Conservation (phyloP, 352 stramenopile genomes). For the Plasmopara viticola region DNA sequence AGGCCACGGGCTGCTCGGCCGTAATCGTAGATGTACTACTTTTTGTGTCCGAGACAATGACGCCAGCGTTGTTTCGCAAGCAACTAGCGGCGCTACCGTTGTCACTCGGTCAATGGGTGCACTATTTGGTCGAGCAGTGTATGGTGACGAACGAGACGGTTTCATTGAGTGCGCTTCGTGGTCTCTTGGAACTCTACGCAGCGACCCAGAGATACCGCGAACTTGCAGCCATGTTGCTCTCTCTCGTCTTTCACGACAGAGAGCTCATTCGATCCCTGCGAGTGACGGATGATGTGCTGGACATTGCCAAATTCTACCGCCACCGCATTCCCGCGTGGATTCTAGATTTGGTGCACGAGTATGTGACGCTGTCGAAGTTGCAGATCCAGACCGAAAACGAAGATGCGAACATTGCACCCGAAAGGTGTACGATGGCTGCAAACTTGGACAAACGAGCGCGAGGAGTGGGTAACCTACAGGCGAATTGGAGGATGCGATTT, state of each 20-base stretch:
- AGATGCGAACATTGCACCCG: conserved; percentile 39
- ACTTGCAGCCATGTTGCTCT: conserved; percentile 49
- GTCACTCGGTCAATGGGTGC: conserved; percentile 56
- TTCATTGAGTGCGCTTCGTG: conserved; percentile 38
- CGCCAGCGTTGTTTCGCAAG: conserved; percentile 36
- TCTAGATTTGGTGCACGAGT: conserved; percentile 50
- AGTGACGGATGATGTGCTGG: conserved; percentile 45
- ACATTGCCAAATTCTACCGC: conserved; percentile 41
- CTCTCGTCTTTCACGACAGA: conserved; percentile 40
- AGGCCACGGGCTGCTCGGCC: conserved; percentile 39
- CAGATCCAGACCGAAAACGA: conserved; percentile 48
- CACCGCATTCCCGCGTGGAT: conserved; percentile 48
- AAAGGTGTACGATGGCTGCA: conserved; percentile 22
- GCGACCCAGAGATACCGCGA: conserved; percentile 44
- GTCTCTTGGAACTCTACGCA: conserved; percentile 39
- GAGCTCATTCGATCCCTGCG: conserved; percentile 27
- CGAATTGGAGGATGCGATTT: conserved; percentile 71
- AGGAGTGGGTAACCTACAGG: conserved; percentile 43
- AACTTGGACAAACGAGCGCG: conserved; percentile 61
- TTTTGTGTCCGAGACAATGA: conserved; percentile 75
- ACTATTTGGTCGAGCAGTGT: conserved; percentile 56
- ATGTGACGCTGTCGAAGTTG: conserved; percentile 44
- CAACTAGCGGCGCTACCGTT: conserved; percentile 36
- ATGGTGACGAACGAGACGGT: conserved; percentile 43
- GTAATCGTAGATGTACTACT: conserved; percentile 71